Percentiles rank a stretch among this genome's conserved stretches.
These are phyloP conservation scores for Yamadazyma triangularis DNA, from an alignment of 1,139 yeast species.

Conservation along the genomic window DNA sequence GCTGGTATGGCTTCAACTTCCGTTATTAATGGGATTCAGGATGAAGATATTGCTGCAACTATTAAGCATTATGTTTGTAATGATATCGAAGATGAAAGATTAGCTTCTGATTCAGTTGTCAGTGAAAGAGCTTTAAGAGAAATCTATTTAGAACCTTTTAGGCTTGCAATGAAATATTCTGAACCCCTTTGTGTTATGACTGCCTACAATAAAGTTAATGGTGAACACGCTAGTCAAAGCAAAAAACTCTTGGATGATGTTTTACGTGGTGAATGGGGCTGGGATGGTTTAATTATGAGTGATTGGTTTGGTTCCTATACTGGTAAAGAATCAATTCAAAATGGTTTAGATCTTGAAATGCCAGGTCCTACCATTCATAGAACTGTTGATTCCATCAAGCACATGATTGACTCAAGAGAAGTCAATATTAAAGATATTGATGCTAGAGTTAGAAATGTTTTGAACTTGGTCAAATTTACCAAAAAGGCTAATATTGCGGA, in stretches of 20 bases:
- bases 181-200: conserved; percentile 42
- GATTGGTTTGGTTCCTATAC: conserved; percentile 60
- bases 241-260: conserved; percentile 36
- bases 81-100: conserved; percentile 53
- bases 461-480: conserved; percentile 39
- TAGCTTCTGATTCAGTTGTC: conserved; percentile 39
- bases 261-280: conserved; percentile 24
- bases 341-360: conserved; percentile 57
- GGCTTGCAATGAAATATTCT: conserved; percentile 46
- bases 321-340: conserved; percentile 38
- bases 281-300: conserved; percentile 50
- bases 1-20: conserved; percentile 24
- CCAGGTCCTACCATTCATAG: conserved; percentile 54
- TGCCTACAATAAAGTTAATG: conserved; percentile 54
- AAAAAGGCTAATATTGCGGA: conserved; percentile 31
- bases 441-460: conserved; percentile 40
- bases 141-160: conserved; percentile 56
- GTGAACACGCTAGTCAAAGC: conserved; percentile 47
- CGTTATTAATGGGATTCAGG: conserved; percentile 24
- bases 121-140: conserved; percentile 58
- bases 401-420: conserved; percentile 21
- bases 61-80: conserved; percentile 57
- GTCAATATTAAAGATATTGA: conserved; percentile 25
- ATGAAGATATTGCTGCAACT: conserved; percentile 44
- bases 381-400: conserved; percentile 28